Evolutionary conservation across 139 green algal species (phyloP).

Genomic region (Parachlorella kessleri): DNA sequence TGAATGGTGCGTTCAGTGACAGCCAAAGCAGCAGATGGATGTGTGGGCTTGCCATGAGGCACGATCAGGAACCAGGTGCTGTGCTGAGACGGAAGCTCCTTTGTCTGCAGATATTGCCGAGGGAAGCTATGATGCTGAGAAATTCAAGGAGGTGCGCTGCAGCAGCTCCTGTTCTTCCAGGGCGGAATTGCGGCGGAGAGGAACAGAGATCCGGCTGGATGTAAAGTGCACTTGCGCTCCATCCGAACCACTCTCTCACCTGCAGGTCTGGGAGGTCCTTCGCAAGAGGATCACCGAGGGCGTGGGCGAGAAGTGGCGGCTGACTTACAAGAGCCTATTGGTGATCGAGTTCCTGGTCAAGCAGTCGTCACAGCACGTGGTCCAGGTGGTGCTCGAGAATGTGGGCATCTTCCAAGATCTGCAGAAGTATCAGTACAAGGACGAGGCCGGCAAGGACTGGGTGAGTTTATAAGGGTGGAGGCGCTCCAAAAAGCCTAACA

Average conservation of each 20-base stretch:
- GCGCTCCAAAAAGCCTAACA: too few species aligned
- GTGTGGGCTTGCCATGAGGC: neutral
- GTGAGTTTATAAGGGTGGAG: too few species aligned
- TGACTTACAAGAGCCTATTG: slow-evolving; percentile 10
- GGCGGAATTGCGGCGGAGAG: neutral
- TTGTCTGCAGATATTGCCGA: slow-evolving; percentile 17
- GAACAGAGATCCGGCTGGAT: neutral
- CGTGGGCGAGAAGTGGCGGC: neutral
- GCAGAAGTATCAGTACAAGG: slow-evolving; percentile 16
- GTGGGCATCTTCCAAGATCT: slow-evolving; percentile 1
- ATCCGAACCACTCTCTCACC: neutral
- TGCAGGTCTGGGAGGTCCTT: slow-evolving; percentile 13
- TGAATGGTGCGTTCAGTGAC: neutral
- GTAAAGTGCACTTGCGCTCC: neutral
- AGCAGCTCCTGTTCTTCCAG: neutral
- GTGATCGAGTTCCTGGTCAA: slow-evolving; percentile 31
- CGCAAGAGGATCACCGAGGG: neutral
- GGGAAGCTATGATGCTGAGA: slow-evolving; percentile 26
- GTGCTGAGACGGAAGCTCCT: neutral
- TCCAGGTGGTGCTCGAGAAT: slow-evolving; percentile 16
- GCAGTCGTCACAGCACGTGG: slow-evolving; percentile 24
- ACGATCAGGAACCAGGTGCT: too few species aligned
- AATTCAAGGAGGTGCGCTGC: slow-evolving; percentile 2
- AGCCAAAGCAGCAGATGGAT: neutral
- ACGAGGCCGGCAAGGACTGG: slow-evolving; percentile 24